Evolutionary conservation across 1,284 basidiomycete species (phyloP).

Genomic region (Taiwanofungus camphoratus): DNA sequence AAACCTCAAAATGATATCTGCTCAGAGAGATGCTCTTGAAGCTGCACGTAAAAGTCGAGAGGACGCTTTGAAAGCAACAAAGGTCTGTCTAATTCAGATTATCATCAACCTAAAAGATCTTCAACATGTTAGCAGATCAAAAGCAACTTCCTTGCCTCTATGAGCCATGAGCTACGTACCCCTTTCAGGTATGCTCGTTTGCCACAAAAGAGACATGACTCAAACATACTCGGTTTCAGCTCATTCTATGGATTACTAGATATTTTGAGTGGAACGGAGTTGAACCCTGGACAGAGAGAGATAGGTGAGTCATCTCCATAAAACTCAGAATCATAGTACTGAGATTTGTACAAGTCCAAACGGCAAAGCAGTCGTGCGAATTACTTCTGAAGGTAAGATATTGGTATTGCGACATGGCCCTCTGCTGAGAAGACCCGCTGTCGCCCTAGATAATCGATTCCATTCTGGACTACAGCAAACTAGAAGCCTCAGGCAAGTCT

Average conservation of each 20-base stretch:
- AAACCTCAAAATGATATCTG: constrained; percentile 68
- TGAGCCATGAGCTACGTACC: constrained; percentile 69
- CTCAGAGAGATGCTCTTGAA: constrained; percentile 60
- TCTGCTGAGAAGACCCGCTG: constrained; percentile 1
- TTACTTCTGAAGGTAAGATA: constrained; percentile 52
- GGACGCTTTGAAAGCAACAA: constrained; percentile 65
- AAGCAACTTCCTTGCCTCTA: constrained; percentile 69
- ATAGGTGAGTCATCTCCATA: constrained; percentile 46
- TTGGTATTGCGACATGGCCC: not conserved
- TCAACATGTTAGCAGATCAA: constrained; percentile 45
- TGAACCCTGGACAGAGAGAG: constrained; percentile 60
- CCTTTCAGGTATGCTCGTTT: constrained; percentile 59
- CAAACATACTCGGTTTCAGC: constrained; percentile 27
- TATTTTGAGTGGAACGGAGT: constrained; percentile 58
- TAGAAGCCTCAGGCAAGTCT: constrained; percentile 58
- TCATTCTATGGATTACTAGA: constrained; percentile 71
- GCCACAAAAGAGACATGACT: no score
- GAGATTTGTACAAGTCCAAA: constrained; percentile 45
- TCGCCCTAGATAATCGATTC: constrained; percentile 60
- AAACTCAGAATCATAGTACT: not conserved
- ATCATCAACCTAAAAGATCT: not conserved
- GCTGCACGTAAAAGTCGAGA: constrained; percentile 61
- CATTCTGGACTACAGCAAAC: constrained; percentile 68
- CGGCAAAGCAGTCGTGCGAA: constrained; percentile 70
- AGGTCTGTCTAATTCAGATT: constrained; percentile 32